A percentile compares a stretch with the other conserved stretches of the same genome.
phyloP scores from a whole-genome alignment of 2,329 filamentous ascomycete species.

The Paraphaeosphaeria sporulosa region DNA sequence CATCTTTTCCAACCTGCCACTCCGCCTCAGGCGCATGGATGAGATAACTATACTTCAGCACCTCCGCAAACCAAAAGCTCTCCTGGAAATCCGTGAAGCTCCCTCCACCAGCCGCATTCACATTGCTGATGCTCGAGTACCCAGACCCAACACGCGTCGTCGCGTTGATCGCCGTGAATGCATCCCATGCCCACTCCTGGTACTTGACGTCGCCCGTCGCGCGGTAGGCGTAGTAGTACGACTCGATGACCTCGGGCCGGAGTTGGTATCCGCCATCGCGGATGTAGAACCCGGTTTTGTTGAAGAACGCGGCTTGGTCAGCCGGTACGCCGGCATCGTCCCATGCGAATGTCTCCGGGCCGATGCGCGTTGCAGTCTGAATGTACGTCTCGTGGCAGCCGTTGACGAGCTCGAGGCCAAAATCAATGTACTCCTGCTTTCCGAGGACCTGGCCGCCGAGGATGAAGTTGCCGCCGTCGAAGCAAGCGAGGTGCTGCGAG shows the following conservation, averaged over 20 bases:
- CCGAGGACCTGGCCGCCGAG: conserved; percentile 77
- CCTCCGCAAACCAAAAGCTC: conserved; percentile 88
- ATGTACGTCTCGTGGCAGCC: conserved; percentile 79
- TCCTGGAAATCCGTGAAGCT: conserved; percentile 75
- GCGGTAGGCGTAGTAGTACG: conserved; percentile 86
- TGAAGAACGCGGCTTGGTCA: conserved; percentile 65
- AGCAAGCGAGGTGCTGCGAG: conserved; percentile 72
- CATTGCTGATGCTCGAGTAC: conserved; percentile 71
- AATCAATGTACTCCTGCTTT: conserved; percentile 72
- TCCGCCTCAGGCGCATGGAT: conserved; percentile 70
- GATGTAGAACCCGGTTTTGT: conserved; percentile 76
- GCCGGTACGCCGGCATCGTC: conserved; percentile 41
- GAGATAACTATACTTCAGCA: conserved; percentile 83
- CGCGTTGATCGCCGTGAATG: conserved; percentile 72
- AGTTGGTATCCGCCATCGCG: conserved; percentile 68
- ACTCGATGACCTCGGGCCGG: conserved; percentile 83
- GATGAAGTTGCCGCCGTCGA: conserved; percentile 85
- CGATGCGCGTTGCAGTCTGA: conserved; percentile 73
- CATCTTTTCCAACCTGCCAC: conserved; percentile 63
- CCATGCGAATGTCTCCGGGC: conserved; percentile 68
- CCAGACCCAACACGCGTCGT: conserved; percentile 71
- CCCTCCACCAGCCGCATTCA: conserved; percentile 70
- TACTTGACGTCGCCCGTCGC: conserved; percentile 78
- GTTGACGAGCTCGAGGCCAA: conserved; percentile 74
- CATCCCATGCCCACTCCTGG: conserved; percentile 85